Evolutionary conservation across 768 basidiomycete genomes (phyloP).

Genomic region (Gymnopilus dilepis): DNA sequence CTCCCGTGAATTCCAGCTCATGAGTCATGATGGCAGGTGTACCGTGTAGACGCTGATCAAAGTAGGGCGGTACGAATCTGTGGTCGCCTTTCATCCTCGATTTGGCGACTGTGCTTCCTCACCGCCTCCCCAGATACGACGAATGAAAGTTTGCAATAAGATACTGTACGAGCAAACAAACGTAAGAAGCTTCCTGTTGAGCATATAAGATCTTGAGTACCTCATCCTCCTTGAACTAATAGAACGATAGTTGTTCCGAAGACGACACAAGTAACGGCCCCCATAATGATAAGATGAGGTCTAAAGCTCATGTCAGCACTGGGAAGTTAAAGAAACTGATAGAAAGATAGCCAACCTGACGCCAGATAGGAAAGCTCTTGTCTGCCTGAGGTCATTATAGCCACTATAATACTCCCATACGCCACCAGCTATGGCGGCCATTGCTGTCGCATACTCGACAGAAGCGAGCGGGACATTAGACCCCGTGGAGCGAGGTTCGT

Average conservation of each 20-base stretch:
- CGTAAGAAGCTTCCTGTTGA: not conserved
- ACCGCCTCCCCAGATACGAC: too few relatives aligned
- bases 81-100: too few relatives aligned
- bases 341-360: slow-evolving; percentile 50
- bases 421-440: slow-evolving; percentile 60
- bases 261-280: slow-evolving; percentile 50
- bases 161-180: not conserved
- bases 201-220: not conserved
- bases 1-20: too few relatives aligned
- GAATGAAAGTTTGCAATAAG: too few relatives aligned
- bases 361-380: slow-evolving; percentile 63
- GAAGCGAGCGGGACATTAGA: slow-evolving; percentile 54
- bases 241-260: slow-evolving; percentile 58
- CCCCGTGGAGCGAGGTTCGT: slow-evolving; percentile 25
- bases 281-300: slow-evolving; percentile 57
- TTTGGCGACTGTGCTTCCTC: too few relatives aligned
- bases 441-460: slow-evolving; percentile 56
- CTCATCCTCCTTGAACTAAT: slow-evolving; percentile 40
- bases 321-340: slow-evolving; percentile 7
- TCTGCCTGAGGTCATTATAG: slow-evolving; percentile 57
- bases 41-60: too few relatives aligned
- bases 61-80: too few relatives aligned
- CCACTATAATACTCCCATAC: slow-evolving; percentile 71
- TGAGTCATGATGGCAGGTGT: too few relatives aligned
- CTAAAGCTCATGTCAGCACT: slow-evolving; percentile 33